A percentile compares a stretch with the other conserved stretches of the same genome.
phyloP scores from a whole-genome alignment of 148 eudicot genomes.

The Diospyros lotus region DNA sequence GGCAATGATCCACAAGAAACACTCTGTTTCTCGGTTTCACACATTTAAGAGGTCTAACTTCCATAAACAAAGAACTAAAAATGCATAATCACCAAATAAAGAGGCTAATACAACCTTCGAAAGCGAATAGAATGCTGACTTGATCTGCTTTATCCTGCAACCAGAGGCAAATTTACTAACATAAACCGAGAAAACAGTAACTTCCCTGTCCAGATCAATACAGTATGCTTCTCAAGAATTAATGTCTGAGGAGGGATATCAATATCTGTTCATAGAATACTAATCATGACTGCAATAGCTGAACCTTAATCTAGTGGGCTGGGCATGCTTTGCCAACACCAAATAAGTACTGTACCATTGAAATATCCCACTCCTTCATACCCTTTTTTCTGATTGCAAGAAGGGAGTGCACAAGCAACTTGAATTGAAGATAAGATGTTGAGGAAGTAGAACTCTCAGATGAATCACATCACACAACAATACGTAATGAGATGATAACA shows the following conservation, averaged over 20 bases:
- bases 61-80: neutral
- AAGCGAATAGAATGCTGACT: constrained; percentile 80
- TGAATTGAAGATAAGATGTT: neutral
- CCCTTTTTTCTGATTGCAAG: neutral
- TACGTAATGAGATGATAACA: no score
- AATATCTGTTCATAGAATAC: neutral
- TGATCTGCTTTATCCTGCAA: constrained; percentile 84
- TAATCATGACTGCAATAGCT: neutral
- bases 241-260: neutral
- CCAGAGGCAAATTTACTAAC: constrained; percentile 9
- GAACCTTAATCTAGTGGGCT: neutral
- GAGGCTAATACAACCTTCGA: constrained; percentile 40
- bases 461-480: no score
- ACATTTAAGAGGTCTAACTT: neutral
- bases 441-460: neutral
- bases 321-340: neutral
- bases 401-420: neutral
- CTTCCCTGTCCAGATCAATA: neutral
- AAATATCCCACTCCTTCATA: neutral
- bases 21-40: neutral
- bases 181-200: neutral
- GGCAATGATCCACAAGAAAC: no score
- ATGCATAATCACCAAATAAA: neutral
- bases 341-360: neutral
- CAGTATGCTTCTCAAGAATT: neutral